Conservation (phyloP, 495 filamentous ascomycete genomes). For the Trichoderma reesei region DNA sequence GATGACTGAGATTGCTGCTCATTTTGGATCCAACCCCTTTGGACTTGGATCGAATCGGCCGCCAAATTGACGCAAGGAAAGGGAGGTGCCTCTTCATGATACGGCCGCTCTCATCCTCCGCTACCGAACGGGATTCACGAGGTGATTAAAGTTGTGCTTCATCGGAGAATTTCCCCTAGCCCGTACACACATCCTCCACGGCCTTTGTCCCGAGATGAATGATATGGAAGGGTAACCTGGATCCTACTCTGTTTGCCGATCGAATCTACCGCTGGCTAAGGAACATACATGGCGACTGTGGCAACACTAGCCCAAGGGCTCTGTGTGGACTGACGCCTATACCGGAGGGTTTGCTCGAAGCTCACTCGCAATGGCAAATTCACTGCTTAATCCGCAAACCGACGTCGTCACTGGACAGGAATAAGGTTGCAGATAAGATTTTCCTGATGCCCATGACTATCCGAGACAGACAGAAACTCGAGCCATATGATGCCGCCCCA, state of each 20-base stretch:
- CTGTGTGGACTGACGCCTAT: neutral
- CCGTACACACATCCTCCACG: neutral
- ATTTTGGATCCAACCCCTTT: neutral
- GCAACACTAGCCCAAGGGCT: neutral
- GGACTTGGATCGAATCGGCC: neutral
- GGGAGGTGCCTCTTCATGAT: neutral
- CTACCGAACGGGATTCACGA: neutral
- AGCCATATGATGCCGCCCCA: neutral
- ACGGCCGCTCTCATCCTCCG: neutral
- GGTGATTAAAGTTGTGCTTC: neutral
- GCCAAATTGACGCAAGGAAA: too few relatives aligned
- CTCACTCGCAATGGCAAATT: neutral
- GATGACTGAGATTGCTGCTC: too few relatives aligned
- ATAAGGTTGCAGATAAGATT: neutral
- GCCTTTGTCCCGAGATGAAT: neutral
- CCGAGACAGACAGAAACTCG: neutral
- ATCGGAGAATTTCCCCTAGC: constrained; percentile 7
- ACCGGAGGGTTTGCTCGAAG: neutral
- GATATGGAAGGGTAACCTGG: neutral
- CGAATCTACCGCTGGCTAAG: neutral
- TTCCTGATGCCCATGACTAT: neutral
- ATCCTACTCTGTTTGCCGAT: neutral
- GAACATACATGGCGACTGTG: neutral
- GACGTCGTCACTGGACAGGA: neutral
- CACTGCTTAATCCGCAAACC: neutral